These are phyloP conservation scores for Zymoseptoria crescenta DNA, from an alignment of 2,329 filamentous ascomycete species.

Conservation along the genomic window DNA sequence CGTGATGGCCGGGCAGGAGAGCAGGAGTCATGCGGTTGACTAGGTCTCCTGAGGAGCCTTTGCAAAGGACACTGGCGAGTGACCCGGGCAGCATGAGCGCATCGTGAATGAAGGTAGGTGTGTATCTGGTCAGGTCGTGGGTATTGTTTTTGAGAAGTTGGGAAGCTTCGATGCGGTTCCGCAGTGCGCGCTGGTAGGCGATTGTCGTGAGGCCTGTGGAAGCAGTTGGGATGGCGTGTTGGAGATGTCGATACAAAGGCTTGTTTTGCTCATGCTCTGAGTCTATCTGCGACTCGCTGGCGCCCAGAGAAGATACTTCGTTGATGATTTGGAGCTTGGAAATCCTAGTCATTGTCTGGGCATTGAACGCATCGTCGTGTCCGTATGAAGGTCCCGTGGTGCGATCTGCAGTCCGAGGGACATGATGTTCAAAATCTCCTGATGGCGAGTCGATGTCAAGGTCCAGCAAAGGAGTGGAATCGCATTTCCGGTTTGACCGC, in stretches of 20 bases:
- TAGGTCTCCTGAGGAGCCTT: conserved; percentile 16
- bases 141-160: conserved; percentile 39
- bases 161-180: conserved; percentile 19
- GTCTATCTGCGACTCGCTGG: neutral
- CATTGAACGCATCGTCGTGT: neutral
- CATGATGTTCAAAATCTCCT: neutral
- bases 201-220: conserved; percentile 12
- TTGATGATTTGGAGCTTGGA: neutral
- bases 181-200: conserved; percentile 20
- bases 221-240: conserved; percentile 7
- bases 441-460: neutral
- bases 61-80: conserved; percentile 25
- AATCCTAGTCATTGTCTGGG: neutral
- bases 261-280: neutral
- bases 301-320: neutral
- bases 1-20: conserved; percentile 16
- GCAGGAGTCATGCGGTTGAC: conserved; percentile 24
- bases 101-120: conserved; percentile 45
- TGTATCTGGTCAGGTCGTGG: conserved; percentile 46
- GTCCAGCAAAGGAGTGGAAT: neutral
- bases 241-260: neutral
- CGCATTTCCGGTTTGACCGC: neutral
- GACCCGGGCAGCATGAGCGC: conserved; percentile 45
- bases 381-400: neutral
- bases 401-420: neutral